A percentile compares a stretch with the other conserved stretches of the same genome.
phyloP scores from a whole-genome alignment of 2,329 filamentous ascomycete species.

The Polychaeton citri region DNA sequence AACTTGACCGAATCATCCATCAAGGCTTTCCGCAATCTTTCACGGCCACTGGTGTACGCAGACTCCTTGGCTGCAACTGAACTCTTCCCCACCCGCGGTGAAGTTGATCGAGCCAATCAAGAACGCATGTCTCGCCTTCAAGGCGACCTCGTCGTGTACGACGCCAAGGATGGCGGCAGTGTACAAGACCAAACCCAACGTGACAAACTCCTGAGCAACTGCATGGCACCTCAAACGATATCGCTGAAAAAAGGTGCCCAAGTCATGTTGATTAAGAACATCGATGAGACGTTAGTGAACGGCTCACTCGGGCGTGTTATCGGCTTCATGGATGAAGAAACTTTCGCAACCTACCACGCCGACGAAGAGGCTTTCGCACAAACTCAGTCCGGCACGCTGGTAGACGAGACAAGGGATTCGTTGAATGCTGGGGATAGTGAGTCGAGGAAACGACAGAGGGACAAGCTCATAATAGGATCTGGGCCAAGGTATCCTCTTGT shows the following conservation, averaged over 20 bases:
- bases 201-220: constrained; percentile 70
- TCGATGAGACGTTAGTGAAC: constrained; percentile 88
- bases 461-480: constrained; percentile 33
- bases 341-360: constrained; percentile 40
- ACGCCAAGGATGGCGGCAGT: constrained; percentile 60
- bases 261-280: constrained; percentile 99
- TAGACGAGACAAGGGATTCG: constrained; percentile 20
- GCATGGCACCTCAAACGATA: constrained; percentile 78
- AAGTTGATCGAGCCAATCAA: constrained; percentile 80
- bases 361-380: constrained; percentile 43
- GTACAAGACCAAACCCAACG: constrained; percentile 52
- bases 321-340: constrained; percentile 60
- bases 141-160: constrained; percentile 54
- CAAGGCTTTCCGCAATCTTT: constrained; percentile 58
- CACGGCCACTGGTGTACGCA: constrained; percentile 55
- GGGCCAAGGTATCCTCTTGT: constrained; percentile 65
- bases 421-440: not conserved
- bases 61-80: constrained; percentile 77
- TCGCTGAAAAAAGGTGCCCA: constrained; percentile 83
- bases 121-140: constrained; percentile 58
- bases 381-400: constrained; percentile 28
- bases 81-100: constrained; percentile 77
- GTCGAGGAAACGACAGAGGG: constrained; percentile 38
- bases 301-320: constrained; percentile 81
- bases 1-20: constrained; percentile 66